A percentile compares a stretch with the other conserved stretches of the same genome.
Evolutionary conservation across 805 yeast species (phyloP).

Genomic region (Hanseniaspora guilliermondii): DNA sequence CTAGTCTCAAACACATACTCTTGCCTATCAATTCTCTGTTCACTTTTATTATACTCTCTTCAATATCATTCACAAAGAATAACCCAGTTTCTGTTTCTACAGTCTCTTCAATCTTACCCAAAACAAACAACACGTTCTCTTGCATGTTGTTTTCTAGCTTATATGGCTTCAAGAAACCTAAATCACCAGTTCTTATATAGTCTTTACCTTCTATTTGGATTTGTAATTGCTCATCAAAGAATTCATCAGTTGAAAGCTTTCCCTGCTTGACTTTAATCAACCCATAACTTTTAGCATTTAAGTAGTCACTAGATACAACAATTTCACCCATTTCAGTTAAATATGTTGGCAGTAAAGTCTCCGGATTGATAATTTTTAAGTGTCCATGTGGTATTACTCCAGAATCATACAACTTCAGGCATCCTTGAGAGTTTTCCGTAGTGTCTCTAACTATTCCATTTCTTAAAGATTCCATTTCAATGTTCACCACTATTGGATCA

Average conservation of each 20-base stretch:
- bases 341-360: conserved; percentile 62
- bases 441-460: conserved; percentile 66
- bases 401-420: conserved; percentile 75
- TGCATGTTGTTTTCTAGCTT: conserved; percentile 31
- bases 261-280: conserved; percentile 27
- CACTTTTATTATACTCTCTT: conserved; percentile 45
- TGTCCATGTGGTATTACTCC: conserved; percentile 93
- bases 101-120: conserved; percentile 76
- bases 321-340: conserved; percentile 94
- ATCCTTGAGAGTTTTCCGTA: background rate
- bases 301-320: conserved; percentile 80
- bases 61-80: conserved; percentile 82
- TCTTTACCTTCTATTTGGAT: conserved; percentile 51
- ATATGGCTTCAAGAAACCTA: conserved; percentile 80
- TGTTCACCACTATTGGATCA: conserved; percentile 75
- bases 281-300: conserved; percentile 48
- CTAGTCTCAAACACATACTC: conserved; percentile 68
- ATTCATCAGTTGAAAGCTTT: conserved; percentile 37
- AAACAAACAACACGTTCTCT: conserved; percentile 52
- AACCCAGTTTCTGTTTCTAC: conserved; percentile 75
- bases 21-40: conserved; percentile 32
- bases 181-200: conserved; percentile 82
- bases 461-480: conserved; percentile 80
- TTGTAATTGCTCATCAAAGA: conserved; percentile 42
- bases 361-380: conserved; percentile 89